phyloP scores from a whole-genome alignment of 139 green algal species.

The Edaphochlamys debaryana region DNA sequence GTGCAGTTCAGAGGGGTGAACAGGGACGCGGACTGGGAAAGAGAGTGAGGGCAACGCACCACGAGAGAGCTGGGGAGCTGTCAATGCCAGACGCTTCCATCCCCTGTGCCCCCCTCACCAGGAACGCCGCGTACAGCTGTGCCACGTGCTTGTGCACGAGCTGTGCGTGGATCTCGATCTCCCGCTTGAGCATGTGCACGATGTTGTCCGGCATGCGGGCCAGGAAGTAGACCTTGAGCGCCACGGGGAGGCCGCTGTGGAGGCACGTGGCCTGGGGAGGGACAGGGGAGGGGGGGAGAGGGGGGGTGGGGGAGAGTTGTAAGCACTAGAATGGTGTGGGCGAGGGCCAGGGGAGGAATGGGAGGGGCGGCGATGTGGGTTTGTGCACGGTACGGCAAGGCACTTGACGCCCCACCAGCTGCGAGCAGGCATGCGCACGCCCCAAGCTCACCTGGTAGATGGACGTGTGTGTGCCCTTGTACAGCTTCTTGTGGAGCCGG shows the following conservation, averaged over 20 bases:
- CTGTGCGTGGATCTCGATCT: conserved; percentile 1
- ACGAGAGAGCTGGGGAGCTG: too few species aligned
- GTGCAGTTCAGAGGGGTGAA: too few species aligned
- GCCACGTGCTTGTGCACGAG: conserved; percentile 41
- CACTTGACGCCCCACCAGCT: background rate
- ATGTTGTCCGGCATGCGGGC: background rate
- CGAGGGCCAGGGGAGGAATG: background rate
- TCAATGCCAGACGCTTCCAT: too few species aligned
- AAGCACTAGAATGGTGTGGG: background rate
- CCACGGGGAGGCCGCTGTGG: conserved; percentile 4
- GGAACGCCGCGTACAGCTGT: conserved; percentile 51
- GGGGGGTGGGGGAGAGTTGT: background rate
- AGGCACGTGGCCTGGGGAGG: conserved; percentile 7
- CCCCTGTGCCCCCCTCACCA: too few species aligned
- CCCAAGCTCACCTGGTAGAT: conserved; percentile 16
- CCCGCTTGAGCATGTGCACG: conserved; percentile 14
- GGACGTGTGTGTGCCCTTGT: conserved; percentile 7
- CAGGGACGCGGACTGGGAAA: too few species aligned
- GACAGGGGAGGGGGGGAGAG: background rate
- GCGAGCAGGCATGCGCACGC: background rate
- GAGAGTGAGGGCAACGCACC: too few species aligned
- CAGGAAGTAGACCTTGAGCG: conserved; percentile 34
- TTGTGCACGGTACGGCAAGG: too few species aligned
- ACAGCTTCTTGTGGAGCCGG: background rate
- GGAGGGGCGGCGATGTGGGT: background rate